Conservation (phyloP, 495 filamentous ascomycete species). For the Parachaetomium inaequale region DNA sequence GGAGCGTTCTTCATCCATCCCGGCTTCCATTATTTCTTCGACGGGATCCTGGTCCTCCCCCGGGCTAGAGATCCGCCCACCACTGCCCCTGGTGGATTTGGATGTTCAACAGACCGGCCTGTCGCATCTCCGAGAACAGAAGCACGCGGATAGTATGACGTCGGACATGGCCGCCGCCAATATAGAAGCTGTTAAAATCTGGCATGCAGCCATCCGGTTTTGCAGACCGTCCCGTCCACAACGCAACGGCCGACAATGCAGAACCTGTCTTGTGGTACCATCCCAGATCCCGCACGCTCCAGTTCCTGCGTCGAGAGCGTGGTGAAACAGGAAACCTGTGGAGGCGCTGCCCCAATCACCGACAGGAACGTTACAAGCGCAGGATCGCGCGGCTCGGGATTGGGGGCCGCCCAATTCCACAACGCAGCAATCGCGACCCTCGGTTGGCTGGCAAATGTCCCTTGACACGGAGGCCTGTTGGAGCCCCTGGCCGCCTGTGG, state of each 20-base stretch:
- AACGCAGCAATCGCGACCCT: constrained; percentile 14
- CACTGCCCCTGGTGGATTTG: no score
- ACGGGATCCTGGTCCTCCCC: no score
- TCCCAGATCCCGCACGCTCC: neutral
- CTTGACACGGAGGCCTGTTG: constrained; percentile 26
- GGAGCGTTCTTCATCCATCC: no score
- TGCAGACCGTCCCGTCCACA: neutral
- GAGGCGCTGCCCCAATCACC: constrained; percentile 3
- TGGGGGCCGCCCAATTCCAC: neutral
- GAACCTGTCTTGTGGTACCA: neutral
- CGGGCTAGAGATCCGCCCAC: no score
- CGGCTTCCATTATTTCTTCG: no score
- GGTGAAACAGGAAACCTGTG: constrained; percentile 8
- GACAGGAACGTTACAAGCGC: neutral
- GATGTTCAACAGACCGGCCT: no score
- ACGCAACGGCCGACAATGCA: neutral
- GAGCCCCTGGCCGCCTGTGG: constrained; percentile 1
- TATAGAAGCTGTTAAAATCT: neutral
- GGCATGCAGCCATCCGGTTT: neutral
- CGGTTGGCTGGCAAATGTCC: constrained; percentile 24
- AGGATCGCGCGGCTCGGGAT: neutral
- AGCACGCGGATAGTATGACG: no score
- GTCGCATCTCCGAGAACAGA: no score
- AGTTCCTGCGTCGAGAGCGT: neutral
- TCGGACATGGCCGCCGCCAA: no score